Evolutionary conservation across 1,139 yeast species (phyloP), one percentile per base, ranked within the genome.

Genomic region (Suhomyces kunorum): DNA sequence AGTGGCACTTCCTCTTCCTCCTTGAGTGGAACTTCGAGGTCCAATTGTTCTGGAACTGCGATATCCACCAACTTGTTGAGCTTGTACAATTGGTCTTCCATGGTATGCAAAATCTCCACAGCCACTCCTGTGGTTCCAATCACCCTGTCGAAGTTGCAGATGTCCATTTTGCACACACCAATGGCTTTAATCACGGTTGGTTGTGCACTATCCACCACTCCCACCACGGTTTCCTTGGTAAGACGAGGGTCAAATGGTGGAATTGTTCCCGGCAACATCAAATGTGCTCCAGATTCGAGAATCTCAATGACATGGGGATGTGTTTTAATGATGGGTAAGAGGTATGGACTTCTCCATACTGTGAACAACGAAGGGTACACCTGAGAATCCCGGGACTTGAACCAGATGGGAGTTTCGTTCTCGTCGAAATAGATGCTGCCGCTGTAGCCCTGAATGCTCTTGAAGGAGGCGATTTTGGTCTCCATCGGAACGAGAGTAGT

Each of bases 231-330:
- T 1, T 83, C 90, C 38, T 63, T 63, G 2, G 51, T 54, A 4
- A 78, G 56, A 29, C 71, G 44, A 0, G 50, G 36, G 34, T 84
- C 88, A 53, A 85, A 83, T 0, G 96, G 96, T 0, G 88, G 86
- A 6, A 86, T 69, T 3, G 92, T 80, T 0, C 98, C 98, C 0
- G 96, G 94, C 25, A 87, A 70, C 97, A 92, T 90, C 52, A 92
- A 69, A 58, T 90, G 84, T 0, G 98, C 97, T 7, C 97, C 97
- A 45, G 78, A 80, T 26, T 72, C 67, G 20, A 89, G 63, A 41
- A 77, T 77, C 36, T 66, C 59, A 14, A 90, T 71, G 2, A 92
- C 96, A 51, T 75, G 79, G 9, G 79, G 78, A 56, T 87, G 92
- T 0, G 97, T 90, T 40, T 67, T 61, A 3, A 90, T 76, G 2